phyloP scores from a whole-genome alignment of 495 filamentous ascomycete species.

The Rhypophila decipiens region DNA sequence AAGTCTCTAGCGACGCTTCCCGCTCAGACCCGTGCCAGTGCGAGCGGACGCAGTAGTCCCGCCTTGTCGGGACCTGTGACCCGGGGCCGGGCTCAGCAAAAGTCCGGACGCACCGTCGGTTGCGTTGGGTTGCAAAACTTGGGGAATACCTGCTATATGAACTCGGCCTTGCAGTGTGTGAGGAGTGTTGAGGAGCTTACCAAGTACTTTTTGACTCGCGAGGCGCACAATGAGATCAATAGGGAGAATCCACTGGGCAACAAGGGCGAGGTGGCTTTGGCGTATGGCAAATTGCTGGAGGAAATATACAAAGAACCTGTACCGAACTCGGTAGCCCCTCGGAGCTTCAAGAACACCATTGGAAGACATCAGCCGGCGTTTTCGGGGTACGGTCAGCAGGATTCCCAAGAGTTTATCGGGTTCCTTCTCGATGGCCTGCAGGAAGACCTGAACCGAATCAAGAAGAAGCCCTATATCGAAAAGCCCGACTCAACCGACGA shows the following conservation, averaged over 20 bases:
- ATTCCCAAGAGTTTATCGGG: constrained; percentile 95
- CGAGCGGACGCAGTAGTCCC: constrained; percentile 61
- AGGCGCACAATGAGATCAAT: constrained; percentile 75
- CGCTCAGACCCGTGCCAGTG: constrained; percentile 21
- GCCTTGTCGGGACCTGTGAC: constrained; percentile 49
- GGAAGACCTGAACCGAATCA: constrained; percentile 87
- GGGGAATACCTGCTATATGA: constrained; percentile 99
- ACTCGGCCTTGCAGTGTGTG: constrained; percentile 90
- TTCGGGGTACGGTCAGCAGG: constrained; percentile 92
- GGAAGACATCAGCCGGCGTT: constrained; percentile 76
- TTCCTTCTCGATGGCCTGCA: constrained; percentile 92
- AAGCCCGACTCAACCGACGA: constrained; percentile 97
- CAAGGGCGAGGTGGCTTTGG: constrained; percentile 72
- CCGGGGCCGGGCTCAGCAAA: constrained; percentile 58
- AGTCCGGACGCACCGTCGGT: constrained; percentile 56
- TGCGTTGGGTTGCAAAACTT: constrained; percentile 80
- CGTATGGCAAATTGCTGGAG: constrained; percentile 67
- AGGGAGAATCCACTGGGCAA: constrained; percentile 75
- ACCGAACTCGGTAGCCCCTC: constrained; percentile 60
- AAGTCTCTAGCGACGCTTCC: constrained; percentile 30
- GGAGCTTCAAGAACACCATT: constrained; percentile 72
- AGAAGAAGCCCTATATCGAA: constrained; percentile 95
- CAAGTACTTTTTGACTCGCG: constrained; percentile 74
- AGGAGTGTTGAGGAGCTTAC: constrained; percentile 86
- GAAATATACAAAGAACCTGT: constrained; percentile 61